A percentile compares a stretch with the other conserved stretches of the same genome.
phyloP scores from a whole-genome alignment of 768 basidiomycete genomes.

The Fistulinella prunicolor region DNA sequence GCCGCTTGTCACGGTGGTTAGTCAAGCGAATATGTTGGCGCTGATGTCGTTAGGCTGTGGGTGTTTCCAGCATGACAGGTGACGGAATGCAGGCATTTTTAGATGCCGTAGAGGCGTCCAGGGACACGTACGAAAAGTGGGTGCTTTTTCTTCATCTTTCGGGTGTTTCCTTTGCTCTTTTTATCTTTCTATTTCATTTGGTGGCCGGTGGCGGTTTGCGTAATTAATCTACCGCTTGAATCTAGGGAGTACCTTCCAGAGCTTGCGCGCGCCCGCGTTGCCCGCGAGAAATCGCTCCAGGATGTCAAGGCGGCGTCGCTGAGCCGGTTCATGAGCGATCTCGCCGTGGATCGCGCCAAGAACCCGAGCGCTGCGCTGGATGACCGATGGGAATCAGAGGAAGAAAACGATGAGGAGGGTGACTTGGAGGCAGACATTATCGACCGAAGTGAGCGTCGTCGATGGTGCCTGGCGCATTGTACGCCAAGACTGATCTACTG shows the following conservation, averaged over 20 bases:
- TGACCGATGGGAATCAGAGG: conserved; percentile 64
- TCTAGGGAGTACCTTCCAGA: conserved; percentile 90
- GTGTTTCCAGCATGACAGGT: conserved; percentile 96
- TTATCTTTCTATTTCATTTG: not conserved
- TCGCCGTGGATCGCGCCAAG: conserved; percentile 65
- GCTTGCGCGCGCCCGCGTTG: conserved; percentile 64
- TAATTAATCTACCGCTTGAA: conserved; percentile 3
- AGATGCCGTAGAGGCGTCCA: conserved; percentile 82
- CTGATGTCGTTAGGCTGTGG: conserved; percentile 67
- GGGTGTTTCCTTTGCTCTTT: not conserved
- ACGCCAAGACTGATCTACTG: conserved; percentile 9
- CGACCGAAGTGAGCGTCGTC: conserved; percentile 58
- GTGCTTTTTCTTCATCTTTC: conserved; percentile 27
- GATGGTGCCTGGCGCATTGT: conserved; percentile 1
- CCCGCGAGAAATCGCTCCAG: conserved; percentile 61
- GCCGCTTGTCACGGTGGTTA: not conserved
- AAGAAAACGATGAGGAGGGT: conserved; percentile 54
- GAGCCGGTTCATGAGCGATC: conserved; percentile 73
- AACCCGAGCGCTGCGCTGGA: conserved; percentile 54
- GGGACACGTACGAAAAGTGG: conserved; percentile 87
- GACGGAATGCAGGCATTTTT: conserved; percentile 91
- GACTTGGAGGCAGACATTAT: conserved; percentile 55
- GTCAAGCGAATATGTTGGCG: not conserved
- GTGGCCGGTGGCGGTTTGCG: conserved; percentile 2
- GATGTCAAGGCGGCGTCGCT: conserved; percentile 74